Evolutionary conservation across 2,329 filamentous ascomycete species (phyloP), one percentile per base, ranked within the genome.

Genomic region (Colletotrichum somersetense): DNA sequence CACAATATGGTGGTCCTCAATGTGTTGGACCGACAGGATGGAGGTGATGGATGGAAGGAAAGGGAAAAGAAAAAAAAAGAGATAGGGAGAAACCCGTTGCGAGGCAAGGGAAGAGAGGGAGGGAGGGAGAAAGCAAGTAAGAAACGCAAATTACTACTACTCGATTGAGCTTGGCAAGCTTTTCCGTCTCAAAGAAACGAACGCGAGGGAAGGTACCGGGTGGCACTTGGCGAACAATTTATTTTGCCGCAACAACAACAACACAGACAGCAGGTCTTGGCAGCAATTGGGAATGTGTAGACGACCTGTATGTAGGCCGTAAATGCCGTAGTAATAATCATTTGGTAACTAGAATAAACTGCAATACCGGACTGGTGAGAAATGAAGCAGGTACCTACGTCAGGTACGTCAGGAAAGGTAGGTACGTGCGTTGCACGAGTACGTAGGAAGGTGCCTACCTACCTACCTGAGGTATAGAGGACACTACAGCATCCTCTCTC

Each of bases 141-240:
- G 48, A 62, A 50, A 46, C 63, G 64, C 64, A 67, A 35, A 67
- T 62, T 62, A 57, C 12, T 56, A 20, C 57, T 56, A 20, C 57
- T 65, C 33, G 18, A 62, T 71, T 33, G 50, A 67, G 68, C 35
- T 33, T 62, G 20, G 57, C 68, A 62, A 48, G 46, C 46, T 14
- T 46, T 23, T n/a, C 5, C 33, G 30, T 62, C n/a, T 62, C 46
- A 52, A 26, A 23, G 30, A 62, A 20, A 5, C 26, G 11, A 48
- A 62, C 11, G 33, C 14, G 12, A 56, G 53, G 53, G 11, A n/a
- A n/a, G 20, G 53, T n/a, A n/a, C 46, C 3, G 8, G 26, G 8
- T 35, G 20, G 59, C 44, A 62, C 59, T 62, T 62, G 57, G 58
- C 62, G 48, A 56, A 66, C 44, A 62, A 53, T 46, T 35, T 52